These are phyloP conservation scores for Monosporozyma yasuniensis DNA, from an alignment of 805 yeast species.

Conservation along the genomic window DNA sequence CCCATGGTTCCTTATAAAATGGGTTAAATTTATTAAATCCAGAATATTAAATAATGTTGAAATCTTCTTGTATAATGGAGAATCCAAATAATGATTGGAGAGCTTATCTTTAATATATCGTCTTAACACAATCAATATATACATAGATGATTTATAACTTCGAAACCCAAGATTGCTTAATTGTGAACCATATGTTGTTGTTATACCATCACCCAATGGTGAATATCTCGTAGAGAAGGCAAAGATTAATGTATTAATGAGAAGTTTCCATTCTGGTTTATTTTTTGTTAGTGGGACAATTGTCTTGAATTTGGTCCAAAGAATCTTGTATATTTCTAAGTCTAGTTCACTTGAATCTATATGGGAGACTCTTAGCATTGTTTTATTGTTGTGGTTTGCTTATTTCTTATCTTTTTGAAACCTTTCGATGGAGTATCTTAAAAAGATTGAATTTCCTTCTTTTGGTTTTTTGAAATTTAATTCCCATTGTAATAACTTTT, in stretches of 20 bases:
- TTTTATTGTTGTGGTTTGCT: background rate
- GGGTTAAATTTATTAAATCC: constrained; percentile 4
- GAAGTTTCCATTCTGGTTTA: constrained; percentile 15
- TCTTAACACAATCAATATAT: constrained; percentile 10
- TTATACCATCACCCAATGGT: background rate
- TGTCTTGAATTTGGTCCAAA: constrained; percentile 12
- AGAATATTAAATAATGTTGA: constrained; percentile 1
- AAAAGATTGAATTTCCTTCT: background rate
- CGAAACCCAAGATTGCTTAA: constrained; percentile 13
- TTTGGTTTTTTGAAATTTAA: background rate
- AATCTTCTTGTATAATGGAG: background rate
- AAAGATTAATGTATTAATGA: constrained; percentile 17
- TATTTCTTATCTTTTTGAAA: background rate
- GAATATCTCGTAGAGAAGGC: constrained; percentile 10
- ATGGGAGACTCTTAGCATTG: constrained; percentile 19
- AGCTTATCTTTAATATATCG: constrained; percentile 12
- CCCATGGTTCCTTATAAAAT: constrained; percentile 3
- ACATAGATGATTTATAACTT: constrained; percentile 11
- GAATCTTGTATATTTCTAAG: constrained; percentile 10
- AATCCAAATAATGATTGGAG: constrained; percentile 7
- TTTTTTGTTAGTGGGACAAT: constrained; percentile 3
- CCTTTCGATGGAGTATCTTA: background rate
- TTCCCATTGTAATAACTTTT: too few species aligned
- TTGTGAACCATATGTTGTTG: constrained; percentile 9
- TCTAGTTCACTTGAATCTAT: constrained; percentile 19